Base-by-base conservation (phyloP, 306 rosid genomes). In the Corylus avellana region DNA sequence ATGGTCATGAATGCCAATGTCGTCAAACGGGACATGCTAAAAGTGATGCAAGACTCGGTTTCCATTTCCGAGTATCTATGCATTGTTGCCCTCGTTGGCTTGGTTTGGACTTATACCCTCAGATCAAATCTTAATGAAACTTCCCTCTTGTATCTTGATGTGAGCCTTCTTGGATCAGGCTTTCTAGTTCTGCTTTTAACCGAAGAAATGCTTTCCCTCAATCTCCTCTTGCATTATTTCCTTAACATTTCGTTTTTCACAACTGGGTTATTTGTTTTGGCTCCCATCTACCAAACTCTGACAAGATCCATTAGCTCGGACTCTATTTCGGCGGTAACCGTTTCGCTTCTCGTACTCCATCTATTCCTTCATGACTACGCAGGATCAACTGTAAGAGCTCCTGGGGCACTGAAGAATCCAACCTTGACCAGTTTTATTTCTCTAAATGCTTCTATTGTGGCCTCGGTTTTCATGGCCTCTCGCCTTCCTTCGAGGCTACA, bases 1-100 rank as follows among this genome's bases (percentile, higher is more conserved):
- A 94, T 92, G 89, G 93, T 92, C 80, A 94, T 88, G 89, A 94
- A 94, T 92, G 98, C 97, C 70, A 89, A 88, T 74, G 93, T 94
- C 44, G 92, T 91, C 7, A 88, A 88, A 85, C 83, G 98, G 80
- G 92, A 90, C 83, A 83, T 94, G 88, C 63, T 92, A 27, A 92
- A 90, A 86, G 97, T 90, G 87, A 94, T 94, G 95, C 86, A 74
- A 29, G 98, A 92, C 75, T 88, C 97, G 0, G 88, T 94, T 76
- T 92, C 98, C 70, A 92, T 94, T 77, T 88, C 98, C 32, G 92
- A 94, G 76, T 94, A 94, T 86, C 77, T 94, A 32, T 94, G 95
- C 88, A 86, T 94, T 63, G 97, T 94, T 16, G 80, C 93, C 39
- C 97, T 92, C 72, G 94, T 87, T 58, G 95, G 87, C 77, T 84